Percentiles rank a stretch among this genome's conserved stretches.
These are phyloP conservation scores for Russula sp. DNA, from an alignment of 768 basidiomycete species.

Conservation along the genomic window DNA sequence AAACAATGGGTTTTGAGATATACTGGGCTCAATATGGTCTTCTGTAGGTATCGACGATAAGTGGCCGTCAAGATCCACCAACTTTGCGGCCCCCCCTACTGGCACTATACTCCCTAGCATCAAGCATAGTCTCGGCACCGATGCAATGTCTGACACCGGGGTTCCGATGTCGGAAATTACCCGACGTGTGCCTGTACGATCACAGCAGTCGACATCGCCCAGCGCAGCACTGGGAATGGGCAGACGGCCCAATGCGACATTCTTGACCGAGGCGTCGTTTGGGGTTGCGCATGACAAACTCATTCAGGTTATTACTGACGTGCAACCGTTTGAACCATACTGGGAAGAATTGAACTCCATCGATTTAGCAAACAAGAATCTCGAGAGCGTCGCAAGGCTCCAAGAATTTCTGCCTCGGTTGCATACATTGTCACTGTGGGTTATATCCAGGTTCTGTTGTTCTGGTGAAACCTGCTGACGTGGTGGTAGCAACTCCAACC, in stretches of 20 bases:
- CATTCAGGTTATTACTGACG: constrained; percentile 88
- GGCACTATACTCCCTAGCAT: constrained; percentile 38
- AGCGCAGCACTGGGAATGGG: constrained; percentile 3
- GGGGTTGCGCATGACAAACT: constrained; percentile 88
- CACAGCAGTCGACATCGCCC: constrained; percentile 28
- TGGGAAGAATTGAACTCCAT: constrained; percentile 80
- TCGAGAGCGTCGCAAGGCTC: constrained; percentile 75
- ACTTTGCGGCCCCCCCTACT: constrained; percentile 34
- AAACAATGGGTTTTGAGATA: constrained; percentile 19
- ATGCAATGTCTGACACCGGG: constrained; percentile 26
- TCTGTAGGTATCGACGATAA: constrained; percentile 33
- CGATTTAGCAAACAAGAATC: constrained; percentile 62
- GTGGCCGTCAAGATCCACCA: constrained; percentile 50
- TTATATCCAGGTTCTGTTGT: constrained; percentile 20
- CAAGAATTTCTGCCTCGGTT: constrained; percentile 88
- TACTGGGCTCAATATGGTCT: neutral
- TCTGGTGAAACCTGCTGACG: neutral
- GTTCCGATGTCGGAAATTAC: constrained; percentile 1
- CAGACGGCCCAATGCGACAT: constrained; percentile 44
- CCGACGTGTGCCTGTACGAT: constrained; percentile 18
- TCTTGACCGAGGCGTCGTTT: constrained; percentile 95
- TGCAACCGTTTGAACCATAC: constrained; percentile 88
- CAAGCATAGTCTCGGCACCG: constrained; percentile 22
- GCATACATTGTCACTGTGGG: constrained; percentile 70
- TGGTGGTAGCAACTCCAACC: constrained; percentile 55